These are phyloP conservation scores for Salix arbutifolia DNA, from an alignment of 345 rosid species.

Conservation along the genomic window DNA sequence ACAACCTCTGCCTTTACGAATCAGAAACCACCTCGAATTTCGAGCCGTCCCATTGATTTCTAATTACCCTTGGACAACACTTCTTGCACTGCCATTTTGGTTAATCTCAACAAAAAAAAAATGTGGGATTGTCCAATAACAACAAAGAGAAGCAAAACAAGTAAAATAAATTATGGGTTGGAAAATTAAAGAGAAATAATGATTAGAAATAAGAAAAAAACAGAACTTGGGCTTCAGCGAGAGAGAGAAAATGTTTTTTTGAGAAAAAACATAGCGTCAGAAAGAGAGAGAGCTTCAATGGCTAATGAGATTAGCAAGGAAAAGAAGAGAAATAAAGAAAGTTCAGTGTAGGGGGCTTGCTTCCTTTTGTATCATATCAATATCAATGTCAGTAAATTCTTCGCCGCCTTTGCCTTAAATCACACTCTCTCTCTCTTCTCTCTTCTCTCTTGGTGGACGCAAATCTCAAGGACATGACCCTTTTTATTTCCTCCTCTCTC, in stretches of 20 bases:
- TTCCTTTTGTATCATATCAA: conserved; percentile 1
- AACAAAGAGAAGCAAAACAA: not conserved
- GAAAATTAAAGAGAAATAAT: not conserved
- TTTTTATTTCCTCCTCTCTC: not conserved
- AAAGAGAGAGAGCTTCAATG: not conserved
- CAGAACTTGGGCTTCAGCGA: not conserved
- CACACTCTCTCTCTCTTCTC: conserved; percentile 11
- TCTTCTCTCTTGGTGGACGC: conserved; percentile 17
- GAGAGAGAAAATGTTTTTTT: not conserved
- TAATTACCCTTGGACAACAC: conserved; percentile 15
- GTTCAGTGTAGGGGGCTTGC: not conserved
- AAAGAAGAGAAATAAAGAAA: not conserved
- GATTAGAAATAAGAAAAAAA: not conserved
- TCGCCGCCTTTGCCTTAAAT: conserved; percentile 84
- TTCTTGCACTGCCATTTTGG: not conserved
- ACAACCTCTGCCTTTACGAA: conserved; percentile 13
- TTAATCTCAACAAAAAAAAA: not conserved
- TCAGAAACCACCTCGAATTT: conserved; percentile 28
- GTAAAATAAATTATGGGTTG: not conserved
- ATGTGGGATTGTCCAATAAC: not conserved
- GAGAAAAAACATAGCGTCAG: not conserved
- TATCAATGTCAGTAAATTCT: conserved; percentile 32
- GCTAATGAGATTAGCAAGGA: not conserved
- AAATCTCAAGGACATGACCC: conserved; percentile 41
- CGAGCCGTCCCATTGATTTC: conserved; percentile 28